Evolutionary conservation across 2,329 filamentous ascomycete genomes (phyloP), one percentile per base, ranked within the genome.

Genomic region (Trichophaea hybrida): DNA sequence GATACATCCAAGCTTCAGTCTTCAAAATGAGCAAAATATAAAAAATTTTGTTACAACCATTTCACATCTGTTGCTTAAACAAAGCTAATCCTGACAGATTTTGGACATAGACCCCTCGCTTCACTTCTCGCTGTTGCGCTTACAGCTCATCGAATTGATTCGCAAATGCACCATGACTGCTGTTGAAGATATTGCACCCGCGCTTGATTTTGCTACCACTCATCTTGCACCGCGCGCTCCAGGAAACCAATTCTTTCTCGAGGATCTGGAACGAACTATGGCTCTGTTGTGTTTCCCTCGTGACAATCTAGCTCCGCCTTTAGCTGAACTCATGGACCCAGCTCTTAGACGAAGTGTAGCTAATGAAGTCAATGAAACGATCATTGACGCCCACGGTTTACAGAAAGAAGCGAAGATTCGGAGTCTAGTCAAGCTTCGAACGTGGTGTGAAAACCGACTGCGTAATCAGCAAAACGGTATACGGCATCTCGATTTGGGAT

Each of bases 111-210:
- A 97, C 69, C 81, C 86, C 1, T 79, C 84, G 1, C 76, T 98
- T 50, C 90, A 97, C 71, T 98, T 98, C 72, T 82, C 88, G 1
- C 77, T 98, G 4, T 77, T 98, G 51, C 85, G 91, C 38, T 78
- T 98, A 43, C 93, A 98, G 71, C 79, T 98, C 5, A 86, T 98
- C 59, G 93, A 98, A 74, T 78, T 97, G 57, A 98, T 98, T 68
- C 83, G 89, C 37, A 76, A 76, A 44, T 89, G 86, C 72, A 87
- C 81, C 58, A 76, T 79, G 8, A 76, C 77, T 43, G 77, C 80
- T 2, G 78, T 81, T 58, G 81, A 82, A 34, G 87, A 95, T 67
- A 89, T 95, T 57, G 81, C 76, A 6, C 82, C 85, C 5, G 93
- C 89, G 1, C 74, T 98, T 56, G 82, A 84, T 60, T 98, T 98